These are phyloP conservation scores for Sphagnum magellanicum DNA, from an alignment of 228 moss, liverwort and hornwort genomes.

Conservation along the genomic window DNA sequence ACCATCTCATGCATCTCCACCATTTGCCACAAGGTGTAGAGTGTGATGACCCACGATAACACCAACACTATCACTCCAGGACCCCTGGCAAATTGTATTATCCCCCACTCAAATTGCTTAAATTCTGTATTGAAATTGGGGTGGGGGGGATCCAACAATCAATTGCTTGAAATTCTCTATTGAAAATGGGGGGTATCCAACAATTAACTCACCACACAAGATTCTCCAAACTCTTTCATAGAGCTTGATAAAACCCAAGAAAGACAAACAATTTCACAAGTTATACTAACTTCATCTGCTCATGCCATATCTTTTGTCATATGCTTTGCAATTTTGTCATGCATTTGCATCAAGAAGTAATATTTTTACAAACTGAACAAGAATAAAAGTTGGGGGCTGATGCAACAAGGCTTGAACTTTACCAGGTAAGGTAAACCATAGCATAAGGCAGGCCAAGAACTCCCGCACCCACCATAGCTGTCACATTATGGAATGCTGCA, in stretches of 20 bases:
- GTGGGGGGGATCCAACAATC: not conserved
- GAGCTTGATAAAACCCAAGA: too few species aligned
- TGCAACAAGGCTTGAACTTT: too few species aligned
- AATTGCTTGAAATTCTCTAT: too few species aligned
- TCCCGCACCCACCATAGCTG: constrained; percentile 16
- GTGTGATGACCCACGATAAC: constrained; percentile 38
- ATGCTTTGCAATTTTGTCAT: too few species aligned
- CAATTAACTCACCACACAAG: too few species aligned
- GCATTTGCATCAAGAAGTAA: too few species aligned
- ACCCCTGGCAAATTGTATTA: constrained; percentile 17
- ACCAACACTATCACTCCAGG: constrained; percentile 29
- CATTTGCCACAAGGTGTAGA: constrained; percentile 57
- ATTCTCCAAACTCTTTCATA: too few species aligned
- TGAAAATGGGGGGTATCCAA: not conserved
- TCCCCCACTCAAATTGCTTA: not conserved
- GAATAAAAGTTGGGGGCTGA: not conserved
- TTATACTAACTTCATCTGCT: too few species aligned
- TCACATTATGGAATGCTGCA: constrained; percentile 11
- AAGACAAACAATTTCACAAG: too few species aligned
- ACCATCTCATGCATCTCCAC: constrained; percentile 60
- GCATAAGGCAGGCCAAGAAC: constrained; percentile 13
- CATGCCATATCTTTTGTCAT: too few species aligned
- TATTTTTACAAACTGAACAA: not conserved
- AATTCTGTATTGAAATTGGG: not conserved
- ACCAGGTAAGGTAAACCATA: constrained; percentile 12